These are phyloP conservation scores for Oryza australiensis DNA, from an alignment of 176 grass and related monocot species.

Conservation along the genomic window DNA sequence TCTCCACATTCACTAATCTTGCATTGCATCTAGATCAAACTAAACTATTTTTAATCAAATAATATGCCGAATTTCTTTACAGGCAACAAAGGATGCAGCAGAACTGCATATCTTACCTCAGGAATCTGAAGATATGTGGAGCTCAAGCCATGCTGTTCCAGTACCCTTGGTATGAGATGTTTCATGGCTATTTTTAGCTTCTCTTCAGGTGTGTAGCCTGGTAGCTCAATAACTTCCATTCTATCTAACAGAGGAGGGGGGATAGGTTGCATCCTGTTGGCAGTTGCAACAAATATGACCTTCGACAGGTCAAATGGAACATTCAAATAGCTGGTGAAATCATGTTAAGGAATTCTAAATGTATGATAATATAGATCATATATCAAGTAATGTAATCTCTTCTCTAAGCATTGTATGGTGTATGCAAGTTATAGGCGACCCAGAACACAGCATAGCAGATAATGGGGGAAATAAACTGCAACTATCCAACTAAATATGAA, in stretches of 20 bases:
- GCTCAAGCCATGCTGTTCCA: conserved; percentile 93
- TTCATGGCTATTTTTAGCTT: conserved; percentile 97
- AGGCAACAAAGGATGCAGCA: conserved; percentile 10
- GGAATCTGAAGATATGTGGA: conserved; percentile 86
- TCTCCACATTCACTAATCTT: conserved; percentile 4
- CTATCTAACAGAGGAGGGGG: conserved; percentile 89
- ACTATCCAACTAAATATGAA: not conserved
- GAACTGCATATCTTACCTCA: conserved; percentile 61
- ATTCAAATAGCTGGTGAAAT: conserved; percentile 89
- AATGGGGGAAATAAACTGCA: conserved; percentile 14
- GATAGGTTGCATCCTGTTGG: conserved; percentile 90
- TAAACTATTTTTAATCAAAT: not conserved
- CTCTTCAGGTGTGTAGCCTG: conserved; percentile 96
- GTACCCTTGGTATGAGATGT: conserved; percentile 96
- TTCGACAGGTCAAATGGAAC: conserved; percentile 97
- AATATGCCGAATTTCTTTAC: not conserved
- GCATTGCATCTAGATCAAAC: not conserved
- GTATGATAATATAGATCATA: conserved; percentile 15
- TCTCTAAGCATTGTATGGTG: not conserved
- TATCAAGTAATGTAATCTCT: conserved; percentile 3
- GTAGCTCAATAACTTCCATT: conserved; percentile 98
- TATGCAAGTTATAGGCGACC: conserved; percentile 10
- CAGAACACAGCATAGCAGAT: not conserved
- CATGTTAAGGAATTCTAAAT: conserved; percentile 53
- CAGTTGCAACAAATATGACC: conserved; percentile 96